Evolutionary conservation across 768 basidiomycete species (phyloP), one percentile per base, ranked within the genome.

Genomic region (Suillus subaureus): DNA sequence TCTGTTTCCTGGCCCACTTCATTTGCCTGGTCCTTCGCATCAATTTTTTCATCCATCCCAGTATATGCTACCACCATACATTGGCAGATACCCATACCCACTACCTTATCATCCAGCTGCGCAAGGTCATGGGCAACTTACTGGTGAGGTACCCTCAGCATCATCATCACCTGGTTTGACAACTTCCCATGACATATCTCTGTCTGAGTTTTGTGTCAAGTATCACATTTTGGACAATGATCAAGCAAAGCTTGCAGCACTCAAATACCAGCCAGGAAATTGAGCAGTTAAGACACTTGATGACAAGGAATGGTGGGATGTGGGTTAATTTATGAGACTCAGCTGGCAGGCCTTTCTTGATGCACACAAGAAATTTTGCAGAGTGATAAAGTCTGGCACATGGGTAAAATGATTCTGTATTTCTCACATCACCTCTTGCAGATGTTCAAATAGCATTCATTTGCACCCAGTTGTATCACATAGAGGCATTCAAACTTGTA

Each of bases 331-430:
- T 42, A 42, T n/a, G 6, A 61, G 21, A 26, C 57, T 64, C 3
- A 35, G 64, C 16, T 64, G 64, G 43, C 54, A 35, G 15, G 31
- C 12, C 18, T 64, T 61, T 23, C 23, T 60, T 23, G n/a, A 15
- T 6, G 64, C 64, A 8, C 64, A 64, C 23, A 47, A 33, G 23
- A 60, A 64, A 49, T 51, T 64, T 61, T 64, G 57, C 28, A 60
- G 2, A 12, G 57, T 47, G 3, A 64, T 64, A 42, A 26, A 47
- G 37, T 33, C 28, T 11, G 57, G 64, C 9, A 39, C 63, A 40
- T 64, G 63, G 62, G 3, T 6, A 3, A 2, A 7, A 43, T 18
- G 42, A 43, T 43, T 43, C 42, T n/a, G n/a, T n/a, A 40, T 40
- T 21, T n/a, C n/a, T n/a, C n/a, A n/a, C n/a, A 6, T 43, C 15